These are phyloP conservation scores for Choiromyces venosus DNA, from an alignment of 495 filamentous ascomycete species.

Conservation along the genomic window DNA sequence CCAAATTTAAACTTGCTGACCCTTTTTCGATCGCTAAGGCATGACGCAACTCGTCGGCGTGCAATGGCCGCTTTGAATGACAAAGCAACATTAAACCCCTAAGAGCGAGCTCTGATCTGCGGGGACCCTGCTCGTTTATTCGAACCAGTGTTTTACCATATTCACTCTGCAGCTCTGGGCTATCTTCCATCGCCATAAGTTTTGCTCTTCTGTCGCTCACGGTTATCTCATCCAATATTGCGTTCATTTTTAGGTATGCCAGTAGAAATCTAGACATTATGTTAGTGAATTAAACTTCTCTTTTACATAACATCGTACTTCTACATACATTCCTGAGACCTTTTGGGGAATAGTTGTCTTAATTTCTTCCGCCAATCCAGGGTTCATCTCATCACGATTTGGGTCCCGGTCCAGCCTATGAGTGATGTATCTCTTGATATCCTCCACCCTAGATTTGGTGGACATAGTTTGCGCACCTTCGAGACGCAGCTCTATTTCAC, in stretches of 20 bases:
- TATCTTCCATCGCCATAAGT: not conserved
- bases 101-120: not conserved
- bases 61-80: not conserved
- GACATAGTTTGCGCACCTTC: not conserved
- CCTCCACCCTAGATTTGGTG: not conserved
- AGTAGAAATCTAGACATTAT: not conserved
- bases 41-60: not conserved
- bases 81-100: not conserved
- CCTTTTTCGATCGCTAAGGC: not conserved
- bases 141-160: not conserved
- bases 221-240: not conserved
- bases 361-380: not conserved
- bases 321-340: not conserved
- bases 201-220: not conserved
- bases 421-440: not conserved
- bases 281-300: not conserved
- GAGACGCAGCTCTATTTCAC: not conserved
- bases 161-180: not conserved
- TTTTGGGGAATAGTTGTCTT: not conserved
- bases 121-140: too few relatives aligned
- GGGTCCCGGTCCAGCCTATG: not conserved
- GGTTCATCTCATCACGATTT: not conserved
- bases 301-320: not conserved
- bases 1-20: too few relatives aligned
- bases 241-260: not conserved